Conservation (phyloP, 78 protist species). For the Capsaspora owczarzaki region DNA sequence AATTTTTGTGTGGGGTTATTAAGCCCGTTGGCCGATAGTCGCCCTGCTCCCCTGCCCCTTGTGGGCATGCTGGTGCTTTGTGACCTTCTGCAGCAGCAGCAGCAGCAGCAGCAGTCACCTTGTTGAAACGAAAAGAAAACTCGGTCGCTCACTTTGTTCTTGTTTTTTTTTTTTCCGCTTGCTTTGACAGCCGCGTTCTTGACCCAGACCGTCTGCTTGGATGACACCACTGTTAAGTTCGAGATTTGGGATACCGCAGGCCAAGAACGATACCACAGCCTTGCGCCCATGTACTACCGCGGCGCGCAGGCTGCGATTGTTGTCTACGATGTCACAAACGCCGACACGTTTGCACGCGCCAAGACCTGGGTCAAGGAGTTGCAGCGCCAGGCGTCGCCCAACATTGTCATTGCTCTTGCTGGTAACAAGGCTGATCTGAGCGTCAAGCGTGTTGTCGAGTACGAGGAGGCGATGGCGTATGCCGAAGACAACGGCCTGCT, state of each 20-base stretch:
- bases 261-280: conserved; percentile 73
- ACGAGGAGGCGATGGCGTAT: conserved; percentile 59
- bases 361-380: conserved; percentile 92
- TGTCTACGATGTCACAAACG: conserved; percentile 81
- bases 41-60: not conserved
- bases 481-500: conserved; percentile 70
- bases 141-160: not conserved
- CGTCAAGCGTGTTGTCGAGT: conserved; percentile 55
- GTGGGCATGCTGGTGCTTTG: too few species aligned
- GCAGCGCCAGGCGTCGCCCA: conserved; percentile 89
- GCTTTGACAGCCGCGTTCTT: conserved; percentile 78
- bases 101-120: too few species aligned
- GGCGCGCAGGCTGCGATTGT: conserved; percentile 93
- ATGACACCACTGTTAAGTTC: conserved; percentile 89
- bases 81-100: too few species aligned
- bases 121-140: not conserved
- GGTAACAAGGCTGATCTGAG: conserved; percentile 95
- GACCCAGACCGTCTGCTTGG: conserved; percentile 85
- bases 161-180: too few species aligned
- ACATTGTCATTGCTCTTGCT: conserved; percentile 88
- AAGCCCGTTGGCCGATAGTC: not conserved
- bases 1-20: not conserved
- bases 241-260: conserved; percentile 92
- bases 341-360: conserved; percentile 76
- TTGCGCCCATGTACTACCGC: conserved; percentile 95